These are phyloP conservation scores for Cercospora zeae-maydis DNA, from an alignment of 2,329 filamentous ascomycete species.

Conservation along the genomic window DNA sequence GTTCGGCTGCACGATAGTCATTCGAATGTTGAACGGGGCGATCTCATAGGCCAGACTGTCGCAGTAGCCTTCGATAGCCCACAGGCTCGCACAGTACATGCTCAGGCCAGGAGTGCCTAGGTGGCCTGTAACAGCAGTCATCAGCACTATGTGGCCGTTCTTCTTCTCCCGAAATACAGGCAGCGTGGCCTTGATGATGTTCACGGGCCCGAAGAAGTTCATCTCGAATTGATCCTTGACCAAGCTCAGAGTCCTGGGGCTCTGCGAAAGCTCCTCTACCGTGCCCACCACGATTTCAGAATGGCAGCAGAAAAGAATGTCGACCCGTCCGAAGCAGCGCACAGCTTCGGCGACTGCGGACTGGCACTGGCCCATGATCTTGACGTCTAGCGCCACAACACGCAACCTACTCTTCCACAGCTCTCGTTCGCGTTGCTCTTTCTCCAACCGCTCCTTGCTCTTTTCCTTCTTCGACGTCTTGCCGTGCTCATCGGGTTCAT, in stretches of 20 bases:
- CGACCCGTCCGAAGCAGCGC: conserved; percentile 76
- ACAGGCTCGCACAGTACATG: conserved; percentile 87
- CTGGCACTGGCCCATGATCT: conserved; percentile 67
- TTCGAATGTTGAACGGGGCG: conserved; percentile 89
- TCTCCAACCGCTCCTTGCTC: conserved; percentile 55
- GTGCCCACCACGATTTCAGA: conserved; percentile 87
- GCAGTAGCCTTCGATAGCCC: conserved; percentile 94
- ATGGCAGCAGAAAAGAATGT: conserved; percentile 85
- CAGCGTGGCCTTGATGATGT: conserved; percentile 85
- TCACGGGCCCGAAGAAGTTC: conserved; percentile 93
- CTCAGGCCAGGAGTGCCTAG: conserved; percentile 88
- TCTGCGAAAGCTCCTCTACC: conserved; percentile 82
- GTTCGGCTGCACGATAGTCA: conserved; percentile 93
- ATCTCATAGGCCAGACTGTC: conserved; percentile 94
- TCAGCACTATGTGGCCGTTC: conserved; percentile 83
- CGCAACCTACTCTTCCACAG: conserved; percentile 72
- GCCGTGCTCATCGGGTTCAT: neutral
- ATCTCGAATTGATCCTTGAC: conserved; percentile 89
- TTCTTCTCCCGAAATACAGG: conserved; percentile 75
- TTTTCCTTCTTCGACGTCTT: conserved; percentile 25
- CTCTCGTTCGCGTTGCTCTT: conserved; percentile 23
- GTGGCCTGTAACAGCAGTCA: conserved; percentile 87
- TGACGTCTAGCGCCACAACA: conserved; percentile 57
- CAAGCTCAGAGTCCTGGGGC: conserved; percentile 67
- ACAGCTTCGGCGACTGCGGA: conserved; percentile 84